Evolutionary conservation across 176 grass and related monocot species (phyloP).

Genomic region (Rhynchospora pubera): DNA sequence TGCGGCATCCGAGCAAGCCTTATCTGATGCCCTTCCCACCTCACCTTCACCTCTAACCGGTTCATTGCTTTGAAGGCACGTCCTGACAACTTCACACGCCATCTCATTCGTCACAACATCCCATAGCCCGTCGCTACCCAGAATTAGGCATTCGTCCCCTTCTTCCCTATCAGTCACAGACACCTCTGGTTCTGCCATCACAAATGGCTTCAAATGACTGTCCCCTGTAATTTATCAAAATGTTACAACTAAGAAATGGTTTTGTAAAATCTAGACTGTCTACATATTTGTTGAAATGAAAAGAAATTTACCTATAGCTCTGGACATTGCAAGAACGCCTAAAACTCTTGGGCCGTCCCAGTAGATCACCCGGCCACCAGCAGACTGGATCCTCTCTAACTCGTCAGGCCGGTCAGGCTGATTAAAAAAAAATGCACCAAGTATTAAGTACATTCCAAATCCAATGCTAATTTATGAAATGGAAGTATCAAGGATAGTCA

Average conservation of each 20-base stretch:
- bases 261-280: background rate
- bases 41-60: slow-evolving; percentile 24
- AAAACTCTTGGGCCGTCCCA: slow-evolving; percentile 87
- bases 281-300: background rate
- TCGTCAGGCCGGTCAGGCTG: slow-evolving; percentile 93
- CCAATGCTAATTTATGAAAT: background rate
- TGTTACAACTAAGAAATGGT: background rate
- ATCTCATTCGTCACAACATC: slow-evolving; percentile 91
- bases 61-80: slow-evolving; percentile 53
- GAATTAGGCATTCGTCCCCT: slow-evolving; percentile 79
- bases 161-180: slow-evolving; percentile 66
- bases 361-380: slow-evolving; percentile 85
- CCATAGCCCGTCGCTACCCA: slow-evolving; percentile 92
- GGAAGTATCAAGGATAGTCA: background rate
- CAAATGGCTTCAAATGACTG: slow-evolving; percentile 67
- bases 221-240: slow-evolving; percentile 37
- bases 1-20: slow-evolving; percentile 73
- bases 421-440: slow-evolving; percentile 1
- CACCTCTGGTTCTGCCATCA: slow-evolving; percentile 81
- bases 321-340: slow-evolving; percentile 88
- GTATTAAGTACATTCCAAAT: background rate
- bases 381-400: slow-evolving; percentile 69
- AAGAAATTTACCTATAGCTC: slow-evolving; percentile 68
- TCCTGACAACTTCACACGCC: slow-evolving; percentile 66
- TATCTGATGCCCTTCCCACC: slow-evolving; percentile 31